phyloP scores from a whole-genome alignment of 768 basidiomycete species.

The Boletales sp. region DNA sequence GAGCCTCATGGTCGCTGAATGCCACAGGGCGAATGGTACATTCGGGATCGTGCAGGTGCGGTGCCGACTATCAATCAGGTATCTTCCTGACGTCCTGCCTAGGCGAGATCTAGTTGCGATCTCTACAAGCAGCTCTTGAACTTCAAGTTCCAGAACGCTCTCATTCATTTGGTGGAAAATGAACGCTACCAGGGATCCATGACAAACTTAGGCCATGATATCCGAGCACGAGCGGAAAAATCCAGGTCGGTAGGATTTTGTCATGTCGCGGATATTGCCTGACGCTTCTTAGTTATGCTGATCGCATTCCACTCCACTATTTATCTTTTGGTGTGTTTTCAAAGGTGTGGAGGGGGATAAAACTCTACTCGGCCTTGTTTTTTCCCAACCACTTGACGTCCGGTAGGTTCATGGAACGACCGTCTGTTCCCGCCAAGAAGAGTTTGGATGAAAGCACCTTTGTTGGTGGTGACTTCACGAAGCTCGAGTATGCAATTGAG shows the following conservation, averaged over 20 bases:
- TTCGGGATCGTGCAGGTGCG: conserved; percentile 75
- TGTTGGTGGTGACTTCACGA: conserved; percentile 50
- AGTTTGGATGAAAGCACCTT: conserved; percentile 52
- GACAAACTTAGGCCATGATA: conserved; percentile 57
- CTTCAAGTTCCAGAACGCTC: conserved; percentile 63
- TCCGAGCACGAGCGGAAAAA: conserved; percentile 55
- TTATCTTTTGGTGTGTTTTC: conserved; percentile 38
- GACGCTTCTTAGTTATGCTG: conserved; percentile 20
- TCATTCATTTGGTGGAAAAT: conserved; percentile 70
- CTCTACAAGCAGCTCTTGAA: conserved; percentile 76
- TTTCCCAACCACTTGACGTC: conserved; percentile 6
- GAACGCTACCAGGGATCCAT: conserved; percentile 69
- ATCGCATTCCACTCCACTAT: conserved; percentile 29
- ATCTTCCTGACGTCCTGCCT: conserved; percentile 8
- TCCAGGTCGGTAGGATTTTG: conserved; percentile 23
- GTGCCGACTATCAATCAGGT: conserved; percentile 2
- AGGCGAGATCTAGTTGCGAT: conserved; percentile 83
- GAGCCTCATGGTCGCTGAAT: conserved; percentile 77
- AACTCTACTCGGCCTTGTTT: conserved; percentile 39
- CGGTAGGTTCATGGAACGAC: conserved; percentile 1
- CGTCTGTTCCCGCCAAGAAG: conserved; percentile 17
- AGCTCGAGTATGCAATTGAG: conserved; percentile 84
- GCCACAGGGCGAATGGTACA: conserved; percentile 71
- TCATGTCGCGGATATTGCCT: conserved; percentile 4
- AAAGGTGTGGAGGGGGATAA: conserved; percentile 56